These are phyloP conservation scores for Furcasterigmium furcatum DNA, from an alignment of 2,329 filamentous ascomycete species.

Conservation along the genomic window DNA sequence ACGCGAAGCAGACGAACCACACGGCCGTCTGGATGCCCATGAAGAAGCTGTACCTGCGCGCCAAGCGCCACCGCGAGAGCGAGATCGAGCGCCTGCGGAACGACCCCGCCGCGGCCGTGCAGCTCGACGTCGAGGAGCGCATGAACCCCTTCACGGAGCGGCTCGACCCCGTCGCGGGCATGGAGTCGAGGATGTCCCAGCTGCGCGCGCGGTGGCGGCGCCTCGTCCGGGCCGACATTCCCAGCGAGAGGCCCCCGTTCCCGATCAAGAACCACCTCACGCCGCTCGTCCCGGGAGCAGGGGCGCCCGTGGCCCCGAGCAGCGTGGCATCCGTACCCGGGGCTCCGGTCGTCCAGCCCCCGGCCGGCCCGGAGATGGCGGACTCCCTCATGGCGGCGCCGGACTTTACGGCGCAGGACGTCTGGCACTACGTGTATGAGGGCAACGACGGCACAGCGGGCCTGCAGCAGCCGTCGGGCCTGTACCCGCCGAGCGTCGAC, in stretches of 20 bases:
- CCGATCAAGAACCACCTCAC: too few species aligned
- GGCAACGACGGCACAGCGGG: neutral
- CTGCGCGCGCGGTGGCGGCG: conserved; percentile 47
- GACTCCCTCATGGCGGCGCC: conserved; percentile 7
- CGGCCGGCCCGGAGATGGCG: conserved; percentile 1
- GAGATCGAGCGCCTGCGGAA: conserved; percentile 46
- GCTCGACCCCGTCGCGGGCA: conserved; percentile 44
- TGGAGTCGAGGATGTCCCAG: conserved; percentile 43
- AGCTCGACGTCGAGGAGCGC: conserved; percentile 46
- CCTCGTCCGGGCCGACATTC: conserved; percentile 35
- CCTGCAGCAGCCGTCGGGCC: neutral
- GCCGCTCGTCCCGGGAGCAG: too few species aligned
- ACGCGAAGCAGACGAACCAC: conserved; percentile 41
- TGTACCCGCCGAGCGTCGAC: too few species aligned
- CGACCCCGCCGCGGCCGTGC: conserved; percentile 44
- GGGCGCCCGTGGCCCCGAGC: too few species aligned
- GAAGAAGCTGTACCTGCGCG: conserved; percentile 50
- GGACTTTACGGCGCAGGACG: conserved; percentile 6
- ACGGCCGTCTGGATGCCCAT: conserved; percentile 51
- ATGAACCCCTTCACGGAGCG: conserved; percentile 37
- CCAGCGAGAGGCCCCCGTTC: conserved; percentile 17
- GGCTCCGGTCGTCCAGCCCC: too few species aligned
- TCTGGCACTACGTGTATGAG: conserved; percentile 11
- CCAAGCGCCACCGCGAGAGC: conserved; percentile 45
- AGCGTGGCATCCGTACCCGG: too few species aligned